Evolutionary conservation across 2,329 filamentous ascomycete species (phyloP), one percentile per base, ranked within the genome.

Genomic region (Coccinonectria pachysandricola): DNA sequence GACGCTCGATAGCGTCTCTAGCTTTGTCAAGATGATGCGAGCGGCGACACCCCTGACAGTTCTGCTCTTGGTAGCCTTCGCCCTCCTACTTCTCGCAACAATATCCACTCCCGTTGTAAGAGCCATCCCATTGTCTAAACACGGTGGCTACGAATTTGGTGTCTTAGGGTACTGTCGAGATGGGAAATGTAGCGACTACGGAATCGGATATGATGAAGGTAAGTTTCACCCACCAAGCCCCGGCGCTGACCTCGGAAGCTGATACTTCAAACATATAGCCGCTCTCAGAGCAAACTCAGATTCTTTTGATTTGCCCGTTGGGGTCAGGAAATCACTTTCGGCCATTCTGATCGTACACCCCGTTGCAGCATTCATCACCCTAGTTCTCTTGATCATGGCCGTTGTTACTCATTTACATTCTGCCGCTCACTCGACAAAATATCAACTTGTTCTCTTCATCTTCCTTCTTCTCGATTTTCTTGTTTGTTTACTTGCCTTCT

Each of bases 271-370:
- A n/a, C n/a, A n/a, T n/a, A n/a, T n/a, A n/a, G n/a, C n/a, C n/a
- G n/a, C n/a, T n/a, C n/a, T n/a, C 17, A 11, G 10, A 21, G 8
- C n/a, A 33, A 29, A 24, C 39, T 43, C 48, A 13, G 46, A 51
- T 24, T 53, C 56, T 14, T 82, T 87, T 35, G 70, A 74, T 37
- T 54, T 79, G 10, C 61, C 70, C 5, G 48, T 54, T 8, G 47
- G 53, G 7, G 64, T 71, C 15, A 65, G 74, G 35, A 61, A 63
- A 18, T 73, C 71, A 2, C 70, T 98, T n/a, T 92, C 88, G 1
- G 71, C 80, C 21, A 86, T 96, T 37, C 71, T 98, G 30, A 80
- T 98, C 41, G 75, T 96, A 14, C 91, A 98, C 52, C 91, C 91
- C 2, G 71, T 98, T 32, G 91, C 91, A 23, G 84, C 85, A 8